phyloP scores from a whole-genome alignment of 805 yeast genomes.

The Wickerhamiella azyma region DNA sequence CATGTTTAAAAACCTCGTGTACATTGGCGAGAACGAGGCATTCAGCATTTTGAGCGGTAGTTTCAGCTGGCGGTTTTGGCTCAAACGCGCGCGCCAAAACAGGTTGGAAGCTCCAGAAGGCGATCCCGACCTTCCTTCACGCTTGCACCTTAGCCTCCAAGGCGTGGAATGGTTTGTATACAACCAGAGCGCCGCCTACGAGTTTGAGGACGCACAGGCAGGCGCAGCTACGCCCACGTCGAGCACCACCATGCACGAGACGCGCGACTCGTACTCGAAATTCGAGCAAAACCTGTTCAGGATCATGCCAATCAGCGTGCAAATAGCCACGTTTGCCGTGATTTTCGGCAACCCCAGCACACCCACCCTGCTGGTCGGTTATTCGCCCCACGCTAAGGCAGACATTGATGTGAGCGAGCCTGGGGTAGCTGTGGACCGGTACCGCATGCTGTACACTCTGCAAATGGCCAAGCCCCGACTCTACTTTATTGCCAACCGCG shows the following conservation, averaged over 20 bases:
- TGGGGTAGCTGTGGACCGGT: slow-evolving; percentile 42
- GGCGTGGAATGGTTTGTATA: slow-evolving; percentile 78
- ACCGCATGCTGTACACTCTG: slow-evolving; percentile 34
- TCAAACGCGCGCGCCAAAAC: slow-evolving; percentile 29
- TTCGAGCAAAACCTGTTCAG: slow-evolving; percentile 15
- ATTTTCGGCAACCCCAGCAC: slow-evolving; percentile 72
- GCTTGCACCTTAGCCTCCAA: slow-evolving; percentile 44
- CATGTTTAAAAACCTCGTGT: slow-evolving; percentile 58
- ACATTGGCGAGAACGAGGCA: slow-evolving; percentile 63
- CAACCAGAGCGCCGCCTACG: slow-evolving; percentile 69
- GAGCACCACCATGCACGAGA: slow-evolving; percentile 16
- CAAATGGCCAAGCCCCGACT: slow-evolving; percentile 41
- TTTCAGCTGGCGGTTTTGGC: slow-evolving; percentile 89
- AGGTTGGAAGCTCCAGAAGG: slow-evolving; percentile 19
- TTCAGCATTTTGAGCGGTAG: slow-evolving; percentile 56
- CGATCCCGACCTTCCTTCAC: slow-evolving; percentile 41
- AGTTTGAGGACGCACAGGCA: slow-evolving; percentile 31
- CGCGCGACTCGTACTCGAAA: slow-evolving; percentile 4
- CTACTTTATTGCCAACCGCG: slow-evolving; percentile 55
- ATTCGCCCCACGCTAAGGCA: slow-evolving; percentile 44
- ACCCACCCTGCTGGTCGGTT: slow-evolving; percentile 52
- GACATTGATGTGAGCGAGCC: slow-evolving; percentile 40
- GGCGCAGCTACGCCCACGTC: slow-evolving; percentile 15
- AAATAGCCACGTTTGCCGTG: slow-evolving; percentile 42
- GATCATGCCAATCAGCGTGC: slow-evolving; percentile 47